Percentiles rank a stretch among this genome's conserved stretches.
Conservation (phyloP, 345 rosid genomes). For the Cardamine chenopodiifolia region DNA sequence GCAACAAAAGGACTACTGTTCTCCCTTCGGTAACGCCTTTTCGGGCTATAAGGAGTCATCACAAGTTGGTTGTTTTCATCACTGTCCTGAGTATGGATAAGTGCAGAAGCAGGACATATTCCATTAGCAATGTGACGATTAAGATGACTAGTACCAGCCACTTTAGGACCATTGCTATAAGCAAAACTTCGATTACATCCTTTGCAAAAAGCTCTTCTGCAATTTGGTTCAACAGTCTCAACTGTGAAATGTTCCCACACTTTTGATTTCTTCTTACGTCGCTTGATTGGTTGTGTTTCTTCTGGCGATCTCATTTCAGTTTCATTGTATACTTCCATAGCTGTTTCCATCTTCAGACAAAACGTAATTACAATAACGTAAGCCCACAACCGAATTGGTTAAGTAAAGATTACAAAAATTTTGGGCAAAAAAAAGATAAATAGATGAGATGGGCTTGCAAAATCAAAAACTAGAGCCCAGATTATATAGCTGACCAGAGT, state of each 20-base stretch:
- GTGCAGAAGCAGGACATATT: constrained; percentile 68
- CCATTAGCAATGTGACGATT: constrained; percentile 94
- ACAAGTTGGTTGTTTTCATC: constrained; percentile 42
- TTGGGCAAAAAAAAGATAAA: too few species aligned
- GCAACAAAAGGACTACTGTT: constrained; percentile 47
- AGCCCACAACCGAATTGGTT: too few species aligned
- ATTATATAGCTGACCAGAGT: not conserved
- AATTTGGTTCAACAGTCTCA: constrained; percentile 63
- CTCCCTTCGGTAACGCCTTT: constrained; percentile 67
- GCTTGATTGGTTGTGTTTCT: constrained; percentile 26
- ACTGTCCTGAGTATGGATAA: constrained; percentile 57
- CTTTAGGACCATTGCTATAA: constrained; percentile 92
- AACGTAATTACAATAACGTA: not conserved
- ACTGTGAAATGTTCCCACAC: constrained; percentile 96
- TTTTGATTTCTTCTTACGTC: constrained; percentile 71
- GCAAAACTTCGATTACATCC: constrained; percentile 83
- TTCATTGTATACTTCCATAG: constrained; percentile 32
- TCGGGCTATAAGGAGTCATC: constrained; percentile 43
- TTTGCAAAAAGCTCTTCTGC: constrained; percentile 58
- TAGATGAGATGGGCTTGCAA: constrained; percentile 31
- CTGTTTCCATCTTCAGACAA: constrained; percentile 29
- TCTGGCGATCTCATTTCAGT: constrained; percentile 30
- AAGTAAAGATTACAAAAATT: too few species aligned
- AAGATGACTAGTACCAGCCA: constrained; percentile 95
- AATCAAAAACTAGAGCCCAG: constrained; percentile 30